Conservation (phyloP, 495 filamentous ascomycete genomes). For the Neurospora sp. region DNA sequence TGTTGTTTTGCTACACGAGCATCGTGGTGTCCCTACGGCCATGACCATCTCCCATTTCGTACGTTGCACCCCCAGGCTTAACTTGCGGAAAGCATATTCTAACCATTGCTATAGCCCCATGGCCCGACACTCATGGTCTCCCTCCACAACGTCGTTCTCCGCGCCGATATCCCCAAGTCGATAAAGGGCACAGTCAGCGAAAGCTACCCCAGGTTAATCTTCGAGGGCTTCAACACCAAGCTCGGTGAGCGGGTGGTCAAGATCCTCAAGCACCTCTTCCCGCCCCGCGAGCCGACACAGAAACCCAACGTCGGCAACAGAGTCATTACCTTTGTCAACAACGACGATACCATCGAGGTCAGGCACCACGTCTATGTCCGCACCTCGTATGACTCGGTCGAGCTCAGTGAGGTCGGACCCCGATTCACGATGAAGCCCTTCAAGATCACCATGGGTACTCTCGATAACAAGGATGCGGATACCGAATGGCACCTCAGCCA, state of each 20-base stretch:
- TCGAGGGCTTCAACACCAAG: constrained; percentile 80
- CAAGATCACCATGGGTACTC: constrained; percentile 84
- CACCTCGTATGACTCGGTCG: constrained; percentile 78
- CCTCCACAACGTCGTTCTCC: constrained; percentile 87
- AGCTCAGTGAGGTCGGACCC: constrained; percentile 90
- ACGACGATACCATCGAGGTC: constrained; percentile 82
- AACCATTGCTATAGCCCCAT: constrained; percentile 56
- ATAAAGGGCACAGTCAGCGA: constrained; percentile 86
- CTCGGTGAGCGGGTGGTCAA: constrained; percentile 81
- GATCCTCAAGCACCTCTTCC: constrained; percentile 90
- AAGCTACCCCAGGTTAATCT: constrained; percentile 88
- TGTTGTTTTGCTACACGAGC: constrained; percentile 83
- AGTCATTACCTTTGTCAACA: constrained; percentile 89
- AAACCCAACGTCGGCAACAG: constrained; percentile 71
- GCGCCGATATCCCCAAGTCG: constrained; percentile 84
- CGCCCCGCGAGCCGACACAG: constrained; percentile 66
- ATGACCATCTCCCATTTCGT: constrained; percentile 74
- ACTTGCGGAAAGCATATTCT: not conserved
- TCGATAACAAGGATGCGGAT: constrained; percentile 95
- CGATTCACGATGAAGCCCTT: constrained; percentile 95
- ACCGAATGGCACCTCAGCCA: constrained; percentile 91
- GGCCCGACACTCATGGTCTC: constrained; percentile 88
- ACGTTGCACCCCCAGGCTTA: constrained; percentile 13
- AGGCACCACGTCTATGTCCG: constrained; percentile 46
- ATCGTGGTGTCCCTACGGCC: constrained; percentile 85